Evolutionary conservation across 1,284 basidiomycete genomes (phyloP).

Genomic region (Cutaneotrichosporon sp.): DNA sequence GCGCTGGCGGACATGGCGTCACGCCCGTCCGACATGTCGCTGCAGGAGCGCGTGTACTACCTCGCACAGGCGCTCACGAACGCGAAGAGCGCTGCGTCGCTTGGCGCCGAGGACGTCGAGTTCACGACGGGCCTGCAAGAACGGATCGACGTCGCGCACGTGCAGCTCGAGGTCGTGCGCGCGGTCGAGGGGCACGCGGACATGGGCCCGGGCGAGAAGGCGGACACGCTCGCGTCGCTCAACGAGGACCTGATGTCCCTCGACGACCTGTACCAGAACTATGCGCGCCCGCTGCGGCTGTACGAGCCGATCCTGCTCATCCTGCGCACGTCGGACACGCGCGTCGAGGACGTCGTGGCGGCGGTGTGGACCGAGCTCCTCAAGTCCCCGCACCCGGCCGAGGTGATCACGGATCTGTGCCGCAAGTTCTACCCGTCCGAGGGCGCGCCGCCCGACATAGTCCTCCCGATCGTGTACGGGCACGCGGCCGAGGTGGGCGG

Average conservation of each 20-base stretch:
- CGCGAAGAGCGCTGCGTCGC: constrained; percentile 85
- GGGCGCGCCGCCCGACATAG: constrained; percentile 53
- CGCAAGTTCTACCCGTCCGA: constrained; percentile 88
- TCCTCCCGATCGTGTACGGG: constrained; percentile 42
- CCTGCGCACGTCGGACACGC: constrained; percentile 89
- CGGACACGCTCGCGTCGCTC: constrained; percentile 64
- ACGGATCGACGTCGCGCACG: constrained; percentile 93
- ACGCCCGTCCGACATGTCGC: constrained; percentile 67
- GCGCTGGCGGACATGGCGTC: constrained; percentile 85
- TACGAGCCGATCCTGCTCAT: constrained; percentile 85
- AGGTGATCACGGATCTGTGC: constrained; percentile 67
- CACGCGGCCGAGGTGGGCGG: constrained; percentile 23
- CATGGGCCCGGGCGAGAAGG: constrained; percentile 58
- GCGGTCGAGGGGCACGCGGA: constrained; percentile 52
- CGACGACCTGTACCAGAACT: constrained; percentile 74
- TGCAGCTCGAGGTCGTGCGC: constrained; percentile 77
- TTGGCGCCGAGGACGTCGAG: constrained; percentile 74
- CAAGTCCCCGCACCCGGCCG: constrained; percentile 56
- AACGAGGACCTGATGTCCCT: constrained; percentile 56
- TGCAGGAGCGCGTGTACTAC: constrained; percentile 79
- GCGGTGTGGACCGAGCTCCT: constrained; percentile 90
- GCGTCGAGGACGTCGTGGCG: constrained; percentile 75
- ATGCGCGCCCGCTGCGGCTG: constrained; percentile 84
- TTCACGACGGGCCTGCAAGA: constrained; percentile 93
- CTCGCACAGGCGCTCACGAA: constrained; percentile 91